phyloP scores from a whole-genome alignment of 2,329 filamentous ascomycete genomes.

The Metarhizium sp. region DNA sequence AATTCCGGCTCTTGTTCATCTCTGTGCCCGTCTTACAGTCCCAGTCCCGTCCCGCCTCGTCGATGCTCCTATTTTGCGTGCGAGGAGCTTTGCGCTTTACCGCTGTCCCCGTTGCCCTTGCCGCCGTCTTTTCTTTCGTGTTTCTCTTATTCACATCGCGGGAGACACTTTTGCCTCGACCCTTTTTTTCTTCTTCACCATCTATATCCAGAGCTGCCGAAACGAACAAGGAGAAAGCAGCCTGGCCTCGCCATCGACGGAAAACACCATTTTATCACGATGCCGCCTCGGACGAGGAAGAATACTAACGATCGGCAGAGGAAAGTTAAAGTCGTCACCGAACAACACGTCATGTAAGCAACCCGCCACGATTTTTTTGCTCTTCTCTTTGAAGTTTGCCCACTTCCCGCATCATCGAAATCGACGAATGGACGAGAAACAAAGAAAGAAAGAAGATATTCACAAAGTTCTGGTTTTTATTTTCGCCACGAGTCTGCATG shows the following conservation, averaged over 20 bases:
- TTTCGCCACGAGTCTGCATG: neutral
- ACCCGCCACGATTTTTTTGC: neutral
- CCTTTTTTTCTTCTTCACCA: neutral
- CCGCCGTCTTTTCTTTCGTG: too few relatives aligned
- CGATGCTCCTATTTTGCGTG: neutral
- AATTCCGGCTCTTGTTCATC: neutral
- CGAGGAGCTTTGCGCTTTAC: neutral
- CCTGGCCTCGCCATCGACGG: slow-evolving; percentile 3
- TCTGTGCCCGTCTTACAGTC: neutral
- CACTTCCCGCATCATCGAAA: neutral
- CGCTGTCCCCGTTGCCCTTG: neutral
- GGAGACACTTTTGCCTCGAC: too few relatives aligned
- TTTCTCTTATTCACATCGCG: too few relatives aligned
- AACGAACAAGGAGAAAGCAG: neutral
- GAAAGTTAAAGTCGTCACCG: slow-evolving; percentile 84
- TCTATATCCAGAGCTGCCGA: neutral
- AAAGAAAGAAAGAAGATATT: too few relatives aligned
- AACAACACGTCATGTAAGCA: slow-evolving; percentile 78
- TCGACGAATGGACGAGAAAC: neutral
- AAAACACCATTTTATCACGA: slow-evolving; percentile 1
- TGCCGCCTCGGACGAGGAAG: slow-evolving; percentile 6
- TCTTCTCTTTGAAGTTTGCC: neutral
- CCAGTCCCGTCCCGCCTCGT: neutral
- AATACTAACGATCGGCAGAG: slow-evolving; percentile 50
- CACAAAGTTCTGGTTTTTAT: too few relatives aligned